A percentile compares a stretch with the other conserved stretches of the same genome.
Evolutionary conservation across 2,329 filamentous ascomycete genomes (phyloP).

Genomic region (Hypoxylon sp.): DNA sequence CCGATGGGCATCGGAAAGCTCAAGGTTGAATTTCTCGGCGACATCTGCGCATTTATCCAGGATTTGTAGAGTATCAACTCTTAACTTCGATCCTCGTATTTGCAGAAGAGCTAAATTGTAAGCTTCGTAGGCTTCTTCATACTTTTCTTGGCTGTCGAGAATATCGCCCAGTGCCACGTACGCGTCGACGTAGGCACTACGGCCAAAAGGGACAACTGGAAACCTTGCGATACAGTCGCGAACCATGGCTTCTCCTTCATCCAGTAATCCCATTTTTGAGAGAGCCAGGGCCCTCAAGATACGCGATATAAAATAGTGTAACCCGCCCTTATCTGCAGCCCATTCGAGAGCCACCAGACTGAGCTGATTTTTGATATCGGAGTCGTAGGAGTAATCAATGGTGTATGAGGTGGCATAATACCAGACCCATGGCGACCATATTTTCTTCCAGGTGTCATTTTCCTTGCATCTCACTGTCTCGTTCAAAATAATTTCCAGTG

Average conservation of each 20-base stretch:
- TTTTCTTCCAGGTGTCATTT: slow-evolving; percentile 10
- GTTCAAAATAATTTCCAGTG: not conserved
- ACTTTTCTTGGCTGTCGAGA: not conserved
- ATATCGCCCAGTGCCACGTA: slow-evolving; percentile 9
- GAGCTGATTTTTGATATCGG: slow-evolving; percentile 1
- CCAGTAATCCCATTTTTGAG: not conserved
- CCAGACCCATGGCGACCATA: slow-evolving; percentile 1
- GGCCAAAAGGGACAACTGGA: not conserved
- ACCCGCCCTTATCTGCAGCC: not conserved
- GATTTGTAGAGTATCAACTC: not conserved
- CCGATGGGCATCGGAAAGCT: slow-evolving; percentile 22
- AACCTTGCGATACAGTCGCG: not conserved
- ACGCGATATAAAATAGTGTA: not conserved
- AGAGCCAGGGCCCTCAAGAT: not conserved
- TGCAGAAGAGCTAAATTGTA: slow-evolving; percentile 12
- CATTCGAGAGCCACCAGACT: slow-evolving; percentile 10
- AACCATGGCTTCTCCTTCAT: slow-evolving; percentile 5
- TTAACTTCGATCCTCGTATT: not conserved
- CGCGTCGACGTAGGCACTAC: not conserved
- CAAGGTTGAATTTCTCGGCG: slow-evolving; percentile 16
- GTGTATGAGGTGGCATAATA: not conserved
- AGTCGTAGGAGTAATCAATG: not conserved
- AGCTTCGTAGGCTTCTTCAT: slow-evolving; percentile 29
- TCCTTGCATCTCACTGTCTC: slow-evolving; percentile 7
- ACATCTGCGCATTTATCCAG: not conserved